Percentiles rank a stretch among this genome's conserved stretches.
Evolutionary conservation across 495 filamentous ascomycete genomes (phyloP).

Genomic region (Astrocystis sublimbata): DNA sequence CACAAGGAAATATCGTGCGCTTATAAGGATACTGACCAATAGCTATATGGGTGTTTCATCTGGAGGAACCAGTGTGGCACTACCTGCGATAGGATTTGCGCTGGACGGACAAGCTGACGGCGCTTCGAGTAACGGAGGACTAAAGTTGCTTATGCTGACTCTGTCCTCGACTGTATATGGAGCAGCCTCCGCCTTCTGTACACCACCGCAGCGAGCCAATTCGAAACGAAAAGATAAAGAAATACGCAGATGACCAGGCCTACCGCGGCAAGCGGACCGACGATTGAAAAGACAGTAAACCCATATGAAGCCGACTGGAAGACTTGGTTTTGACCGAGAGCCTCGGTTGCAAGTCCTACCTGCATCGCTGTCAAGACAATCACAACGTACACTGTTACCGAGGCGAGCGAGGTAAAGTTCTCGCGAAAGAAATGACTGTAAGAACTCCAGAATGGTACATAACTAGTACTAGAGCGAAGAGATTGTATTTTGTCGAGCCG

Average conservation of each 20-base stretch:
- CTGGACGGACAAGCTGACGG: no score
- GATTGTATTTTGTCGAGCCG: background rate
- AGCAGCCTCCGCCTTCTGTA: no score
- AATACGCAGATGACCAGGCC: background rate
- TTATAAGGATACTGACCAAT: no score
- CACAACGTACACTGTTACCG: background rate
- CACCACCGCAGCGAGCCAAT: no score
- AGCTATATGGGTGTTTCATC: no score
- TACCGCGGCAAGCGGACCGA: slow-evolving; percentile 17
- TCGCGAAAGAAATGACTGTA: background rate
- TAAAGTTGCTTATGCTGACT: no score
- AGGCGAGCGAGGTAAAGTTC: background rate
- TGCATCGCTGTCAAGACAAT: slow-evolving; percentile 43
- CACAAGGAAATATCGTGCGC: no score
- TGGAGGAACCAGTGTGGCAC: no score
- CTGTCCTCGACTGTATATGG: no score
- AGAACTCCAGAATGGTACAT: background rate
- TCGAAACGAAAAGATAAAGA: background rate
- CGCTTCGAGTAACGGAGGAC: no score
- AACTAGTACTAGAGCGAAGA: background rate
- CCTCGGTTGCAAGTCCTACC: slow-evolving; percentile 48
- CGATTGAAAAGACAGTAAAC: slow-evolving; percentile 49
- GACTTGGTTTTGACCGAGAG: slow-evolving; percentile 28
- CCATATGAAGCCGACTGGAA: slow-evolving; percentile 50
- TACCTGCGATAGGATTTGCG: no score